phyloP scores from a whole-genome alignment of 73 alveolate species.

The Paramecium sexaurelia region DNA sequence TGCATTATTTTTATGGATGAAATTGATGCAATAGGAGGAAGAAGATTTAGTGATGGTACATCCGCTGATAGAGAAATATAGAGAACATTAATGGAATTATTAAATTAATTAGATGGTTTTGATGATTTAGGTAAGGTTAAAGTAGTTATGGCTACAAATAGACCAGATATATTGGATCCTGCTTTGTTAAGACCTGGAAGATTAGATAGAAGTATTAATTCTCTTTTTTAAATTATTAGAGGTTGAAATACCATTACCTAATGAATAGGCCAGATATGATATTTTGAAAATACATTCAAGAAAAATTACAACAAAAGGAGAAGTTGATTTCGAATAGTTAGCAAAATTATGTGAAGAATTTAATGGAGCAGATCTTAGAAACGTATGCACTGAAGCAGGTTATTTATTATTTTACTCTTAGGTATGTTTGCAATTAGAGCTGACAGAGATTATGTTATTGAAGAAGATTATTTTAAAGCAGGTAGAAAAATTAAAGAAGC shows the following conservation, averaged over 20 bases:
- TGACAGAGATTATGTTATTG: conserved; percentile 96
- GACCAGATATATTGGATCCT: conserved; percentile 99
- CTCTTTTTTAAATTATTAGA: neutral
- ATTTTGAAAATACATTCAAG: conserved; percentile 97
- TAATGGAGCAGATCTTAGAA: conserved; percentile 99
- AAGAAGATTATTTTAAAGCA: conserved; percentile 99
- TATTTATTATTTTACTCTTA: neutral
- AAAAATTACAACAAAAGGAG: conserved; percentile 98
- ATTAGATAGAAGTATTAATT: conserved; percentile 88
- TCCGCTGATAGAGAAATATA: conserved; percentile 99
- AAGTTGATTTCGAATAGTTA: conserved; percentile 89
- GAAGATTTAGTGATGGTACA: conserved; percentile 95
- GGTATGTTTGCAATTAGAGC: conserved; percentile 99
- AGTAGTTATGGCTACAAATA: conserved; percentile 99
- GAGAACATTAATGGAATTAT: conserved; percentile 97
- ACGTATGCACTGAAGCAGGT: conserved; percentile 98
- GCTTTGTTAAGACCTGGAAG: conserved; percentile 99
- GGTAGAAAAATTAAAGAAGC: conserved; percentile 97
- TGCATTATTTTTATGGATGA: conserved; percentile 98
- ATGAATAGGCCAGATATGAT: conserved; percentile 93
- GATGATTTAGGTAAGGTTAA: conserved; percentile 98
- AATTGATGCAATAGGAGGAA: conserved; percentile 99
- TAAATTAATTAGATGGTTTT: conserved; percentile 99
- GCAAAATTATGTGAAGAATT: conserved; percentile 96
- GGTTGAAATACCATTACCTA: conserved; percentile 99